Base-by-base conservation (phyloP, 257 asterid species). In the Solanum infundibuliforme region DNA sequence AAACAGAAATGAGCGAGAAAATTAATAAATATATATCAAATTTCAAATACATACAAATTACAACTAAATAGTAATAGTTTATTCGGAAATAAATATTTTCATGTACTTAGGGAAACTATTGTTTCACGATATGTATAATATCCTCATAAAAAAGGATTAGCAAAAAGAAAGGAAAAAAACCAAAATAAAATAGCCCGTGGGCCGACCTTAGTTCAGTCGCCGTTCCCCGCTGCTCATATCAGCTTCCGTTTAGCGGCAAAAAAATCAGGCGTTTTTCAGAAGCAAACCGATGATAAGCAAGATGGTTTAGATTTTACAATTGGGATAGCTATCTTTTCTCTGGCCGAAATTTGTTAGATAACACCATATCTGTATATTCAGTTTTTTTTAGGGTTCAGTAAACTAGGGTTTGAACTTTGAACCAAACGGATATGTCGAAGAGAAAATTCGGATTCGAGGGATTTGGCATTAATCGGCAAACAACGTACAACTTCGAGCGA, bases 381-480 rank as follows among this genome's bases (percentile, higher is more conserved):
- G 39, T 41, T 16, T 31, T 68, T 81, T 81, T 81, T 29, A 29
- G 68, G 85, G 68, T 48, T 79, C 85, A 79, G 85, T 38, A 12
- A 75, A 71, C 52, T 88, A 90, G 92, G 88, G 90, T 83, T 88
- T 83, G 69, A 9, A 79, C 36, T 25, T 79, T n/a, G 83, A 83
- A 55, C 29, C 11, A 36, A 36, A 11, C 83, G 32, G 5, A 76
- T 5, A 96, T 97, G 99, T 97, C 98, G 81, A 95, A 97, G 87
- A 92, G 99, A 73, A 97, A 95, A 92, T 95, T 96, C 91, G 98
- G 98, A 84, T 95, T 97, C 92, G 98, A 94, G 72, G 99, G 99
- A 43, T 95, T 95, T 92, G 98, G 98, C 82, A 90, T 96, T 87
- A 95, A 95, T 86, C 98, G 96, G 76, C 99, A 94, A 90, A 55